Evolutionary conservation across 352 stramenopile genomes (phyloP), one percentile per base, ranked within the genome.

Genomic region (Pythium phragmitis): DNA sequence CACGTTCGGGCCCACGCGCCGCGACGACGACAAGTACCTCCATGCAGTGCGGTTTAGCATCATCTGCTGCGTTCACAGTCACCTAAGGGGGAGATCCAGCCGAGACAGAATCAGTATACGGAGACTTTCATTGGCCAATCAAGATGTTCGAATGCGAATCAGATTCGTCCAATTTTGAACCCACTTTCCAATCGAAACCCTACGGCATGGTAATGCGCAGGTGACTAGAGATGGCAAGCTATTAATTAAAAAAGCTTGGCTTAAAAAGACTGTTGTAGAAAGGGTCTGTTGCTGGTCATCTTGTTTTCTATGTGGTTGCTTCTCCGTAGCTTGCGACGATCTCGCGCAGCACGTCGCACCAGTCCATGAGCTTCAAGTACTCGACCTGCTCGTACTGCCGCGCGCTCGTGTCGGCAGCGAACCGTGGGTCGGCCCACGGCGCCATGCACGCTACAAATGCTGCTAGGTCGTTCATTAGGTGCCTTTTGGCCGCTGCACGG

Each of bases 31-130:
- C 36, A 60, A 81, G 57, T 89, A 89, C 80, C 80, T 89, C 72
- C 74, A 80, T 71, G 71, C 77, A 30, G 59, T 65, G 68, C 79
- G 77, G 46, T 83, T 66, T 71, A 83, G 80, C 75, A 81, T 86
- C 14, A 28, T 42, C 14, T 42, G 37, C 9, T 9, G 2, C 37
- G 37, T 42, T 30, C 26, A 5, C 26, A 30, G 26, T 30, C 26
- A 5, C 26, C 26, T 1, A 5, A 30, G 26, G 26, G 26, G 26
- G 26, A 30, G 26, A 30, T 30, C 26, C 26, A 30, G 26, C 3
- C 3, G 26, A 30, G 26, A 30, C 26, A 30, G 26, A 30, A 30
- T 30, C 26, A 30, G 26, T 30, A 5, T 30, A 30, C 4, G 26
- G 26, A 30, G 26, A 30, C 26, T 30, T 30, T 30, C 3, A 30